A percentile compares a stretch with the other conserved stretches of the same genome.
phyloP scores from a whole-genome alignment of 345 rosid species.

The Eucalyptus shirleyi region DNA sequence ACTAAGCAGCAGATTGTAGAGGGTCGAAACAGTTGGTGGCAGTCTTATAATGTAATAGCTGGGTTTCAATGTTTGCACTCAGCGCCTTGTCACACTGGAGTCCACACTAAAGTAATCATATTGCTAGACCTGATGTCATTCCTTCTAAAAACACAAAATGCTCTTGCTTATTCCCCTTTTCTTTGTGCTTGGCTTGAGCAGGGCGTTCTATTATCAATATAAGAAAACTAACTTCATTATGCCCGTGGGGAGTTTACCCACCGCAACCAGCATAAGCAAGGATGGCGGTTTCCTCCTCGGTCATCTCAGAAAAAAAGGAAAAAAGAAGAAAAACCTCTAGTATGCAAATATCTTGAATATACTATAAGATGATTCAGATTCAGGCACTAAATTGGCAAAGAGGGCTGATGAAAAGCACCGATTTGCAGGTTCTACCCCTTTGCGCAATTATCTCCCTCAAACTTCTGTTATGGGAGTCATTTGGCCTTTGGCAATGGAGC shows the following conservation, averaged over 20 bases:
- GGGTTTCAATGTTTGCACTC: background rate
- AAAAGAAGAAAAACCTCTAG: background rate
- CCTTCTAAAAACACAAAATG: background rate
- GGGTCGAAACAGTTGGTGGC: background rate
- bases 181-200: background rate
- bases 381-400: background rate
- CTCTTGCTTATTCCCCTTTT: background rate
- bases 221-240: background rate
- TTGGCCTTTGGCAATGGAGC: slow-evolving; percentile 18
- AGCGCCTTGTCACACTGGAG: background rate
- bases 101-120: background rate
- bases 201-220: background rate
- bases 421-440: background rate
- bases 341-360: background rate
- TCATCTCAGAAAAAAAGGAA: background rate
- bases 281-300: background rate
- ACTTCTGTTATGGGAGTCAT: slow-evolving; percentile 21
- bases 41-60: background rate
- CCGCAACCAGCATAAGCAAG: background rate
- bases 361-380: background rate
- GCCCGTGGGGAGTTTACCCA: background rate
- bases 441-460: slow-evolving; percentile 11
- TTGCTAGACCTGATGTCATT: background rate
- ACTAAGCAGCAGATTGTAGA: background rate
- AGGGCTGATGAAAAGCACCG: background rate